phyloP scores from a whole-genome alignment of 1,139 yeast species.

The Torulaspora globosa region DNA sequence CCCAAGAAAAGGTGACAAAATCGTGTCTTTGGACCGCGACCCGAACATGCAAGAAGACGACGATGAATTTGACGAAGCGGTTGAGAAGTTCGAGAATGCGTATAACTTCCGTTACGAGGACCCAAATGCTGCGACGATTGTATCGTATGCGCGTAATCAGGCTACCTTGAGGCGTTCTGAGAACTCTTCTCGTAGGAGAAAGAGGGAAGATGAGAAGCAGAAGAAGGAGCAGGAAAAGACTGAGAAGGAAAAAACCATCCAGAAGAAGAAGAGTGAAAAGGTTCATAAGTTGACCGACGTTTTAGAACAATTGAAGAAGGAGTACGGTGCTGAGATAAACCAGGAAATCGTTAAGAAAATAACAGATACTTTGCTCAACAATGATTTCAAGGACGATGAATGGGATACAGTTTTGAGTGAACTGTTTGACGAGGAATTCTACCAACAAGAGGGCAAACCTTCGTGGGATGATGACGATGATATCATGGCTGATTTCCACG shows the following conservation, averaged over 20 bases:
- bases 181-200: slow-evolving; percentile 70
- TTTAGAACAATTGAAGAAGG: slow-evolving; percentile 70
- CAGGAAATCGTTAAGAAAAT: slow-evolving; percentile 55
- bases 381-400: slow-evolving; percentile 83
- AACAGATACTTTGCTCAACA: slow-evolving; percentile 71
- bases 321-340: slow-evolving; percentile 74
- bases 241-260: slow-evolving; percentile 57
- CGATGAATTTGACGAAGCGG: slow-evolving; percentile 87
- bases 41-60: slow-evolving; percentile 47
- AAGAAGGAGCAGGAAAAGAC: slow-evolving; percentile 49
- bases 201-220: slow-evolving; percentile 68
- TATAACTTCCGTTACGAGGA: slow-evolving; percentile 95
- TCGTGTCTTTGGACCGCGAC: slow-evolving; percentile 50
- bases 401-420: slow-evolving; percentile 90
- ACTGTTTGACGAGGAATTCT: slow-evolving; percentile 78
- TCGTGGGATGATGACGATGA: slow-evolving; percentile 52
- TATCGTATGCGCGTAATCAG: slow-evolving; percentile 94
- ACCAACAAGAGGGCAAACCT: slow-evolving; percentile 57
- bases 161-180: slow-evolving; percentile 84
- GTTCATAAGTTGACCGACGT: slow-evolving; percentile 75
- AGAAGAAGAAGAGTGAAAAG: slow-evolving; percentile 70
- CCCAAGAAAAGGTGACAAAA: slow-evolving; percentile 55
- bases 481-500: slow-evolving; percentile 40
- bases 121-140: slow-evolving; percentile 83
- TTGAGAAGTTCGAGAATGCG: slow-evolving; percentile 84